These are phyloP conservation scores for Phyllosticta citriasiana DNA, from an alignment of 2,329 filamentous ascomycete genomes.

Conservation along the genomic window DNA sequence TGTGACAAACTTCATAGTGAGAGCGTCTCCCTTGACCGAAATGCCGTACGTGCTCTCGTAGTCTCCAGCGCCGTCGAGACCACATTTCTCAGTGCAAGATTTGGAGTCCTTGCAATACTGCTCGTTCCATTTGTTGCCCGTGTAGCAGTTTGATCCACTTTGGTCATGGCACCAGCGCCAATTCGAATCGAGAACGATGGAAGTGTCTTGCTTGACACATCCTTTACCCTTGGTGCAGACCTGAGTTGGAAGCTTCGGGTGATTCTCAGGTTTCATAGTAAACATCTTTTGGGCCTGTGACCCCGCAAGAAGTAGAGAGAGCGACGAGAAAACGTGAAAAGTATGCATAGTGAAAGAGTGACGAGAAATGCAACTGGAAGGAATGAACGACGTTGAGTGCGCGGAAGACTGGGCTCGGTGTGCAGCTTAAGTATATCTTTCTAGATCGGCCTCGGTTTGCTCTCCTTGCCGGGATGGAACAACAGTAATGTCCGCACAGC, in stretches of 20 bases:
- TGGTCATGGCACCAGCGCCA: slow-evolving; percentile 41
- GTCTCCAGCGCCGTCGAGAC: slow-evolving; percentile 32
- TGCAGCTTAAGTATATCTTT: neutral
- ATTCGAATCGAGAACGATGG: slow-evolving; percentile 37
- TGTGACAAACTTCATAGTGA: slow-evolving; percentile 50
- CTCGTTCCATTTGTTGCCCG: slow-evolving; percentile 34
- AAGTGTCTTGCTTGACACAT: slow-evolving; percentile 27
- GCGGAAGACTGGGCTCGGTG: neutral
- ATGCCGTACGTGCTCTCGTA: slow-evolving; percentile 39
- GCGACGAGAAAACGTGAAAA: slow-evolving; percentile 20
- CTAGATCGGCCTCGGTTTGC: neutral
- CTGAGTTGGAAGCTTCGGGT: slow-evolving; percentile 31
- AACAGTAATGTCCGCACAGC: neutral
- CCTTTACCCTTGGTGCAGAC: slow-evolving; percentile 31
- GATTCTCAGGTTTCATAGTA: slow-evolving; percentile 30
- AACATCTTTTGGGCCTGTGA: slow-evolving; percentile 34
- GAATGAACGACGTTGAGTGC: neutral
- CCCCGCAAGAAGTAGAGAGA: slow-evolving; percentile 28
- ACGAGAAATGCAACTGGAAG: neutral
- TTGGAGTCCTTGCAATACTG: slow-evolving; percentile 30
- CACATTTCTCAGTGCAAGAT: slow-evolving; percentile 31
- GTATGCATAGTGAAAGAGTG: neutral
- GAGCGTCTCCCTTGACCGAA: slow-evolving; percentile 40
- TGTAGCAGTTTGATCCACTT: slow-evolving; percentile 40
- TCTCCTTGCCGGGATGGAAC: neutral